Percentiles rank a stretch among this genome's conserved stretches.
These are phyloP conservation scores for Cryptosporidium muris DNA, from an alignment of 169 alveolate species.

Conservation along the genomic window DNA sequence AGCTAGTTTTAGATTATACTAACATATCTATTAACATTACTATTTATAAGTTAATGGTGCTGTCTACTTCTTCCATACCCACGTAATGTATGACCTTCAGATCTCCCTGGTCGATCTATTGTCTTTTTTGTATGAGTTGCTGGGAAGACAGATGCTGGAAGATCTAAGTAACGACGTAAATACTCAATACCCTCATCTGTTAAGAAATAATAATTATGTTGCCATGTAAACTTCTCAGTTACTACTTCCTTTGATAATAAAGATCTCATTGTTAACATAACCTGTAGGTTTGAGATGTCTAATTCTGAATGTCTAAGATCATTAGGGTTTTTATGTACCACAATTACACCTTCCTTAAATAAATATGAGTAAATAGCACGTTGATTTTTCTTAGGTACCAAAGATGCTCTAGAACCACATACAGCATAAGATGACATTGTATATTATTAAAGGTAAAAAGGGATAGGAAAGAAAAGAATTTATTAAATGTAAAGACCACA, in stretches of 20 bases:
- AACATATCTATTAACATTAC: not conserved
- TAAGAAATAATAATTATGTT: conserved; percentile 86
- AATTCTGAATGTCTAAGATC: conserved; percentile 85
- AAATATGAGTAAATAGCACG: conserved; percentile 64
- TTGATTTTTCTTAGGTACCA: conserved; percentile 68
- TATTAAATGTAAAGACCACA: not conserved
- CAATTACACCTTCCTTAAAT: conserved; percentile 85
- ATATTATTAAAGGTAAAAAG: not conserved
- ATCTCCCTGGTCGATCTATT: conserved; percentile 50
- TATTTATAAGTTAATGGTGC: conserved; percentile 7
- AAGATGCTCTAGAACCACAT: conserved; percentile 72
- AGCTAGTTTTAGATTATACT: not conserved
- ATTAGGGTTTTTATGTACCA: conserved; percentile 86
- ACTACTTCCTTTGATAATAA: conserved; percentile 87
- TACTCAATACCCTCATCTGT: conserved; percentile 89
- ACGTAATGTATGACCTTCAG: conserved; percentile 54
- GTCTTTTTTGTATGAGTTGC: conserved; percentile 90
- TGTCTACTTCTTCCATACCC: conserved; percentile 70
- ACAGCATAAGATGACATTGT: conserved; percentile 61
- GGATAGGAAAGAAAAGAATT: not conserved
- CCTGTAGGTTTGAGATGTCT: conserved; percentile 89
- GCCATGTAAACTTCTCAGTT: conserved; percentile 91
- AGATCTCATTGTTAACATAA: conserved; percentile 87
- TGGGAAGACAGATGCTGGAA: conserved; percentile 93
- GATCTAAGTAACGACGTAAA: conserved; percentile 86